These are phyloP conservation scores for Chenopodium suecicum DNA, from an alignment of 148 eudicot species.

Conservation along the genomic window DNA sequence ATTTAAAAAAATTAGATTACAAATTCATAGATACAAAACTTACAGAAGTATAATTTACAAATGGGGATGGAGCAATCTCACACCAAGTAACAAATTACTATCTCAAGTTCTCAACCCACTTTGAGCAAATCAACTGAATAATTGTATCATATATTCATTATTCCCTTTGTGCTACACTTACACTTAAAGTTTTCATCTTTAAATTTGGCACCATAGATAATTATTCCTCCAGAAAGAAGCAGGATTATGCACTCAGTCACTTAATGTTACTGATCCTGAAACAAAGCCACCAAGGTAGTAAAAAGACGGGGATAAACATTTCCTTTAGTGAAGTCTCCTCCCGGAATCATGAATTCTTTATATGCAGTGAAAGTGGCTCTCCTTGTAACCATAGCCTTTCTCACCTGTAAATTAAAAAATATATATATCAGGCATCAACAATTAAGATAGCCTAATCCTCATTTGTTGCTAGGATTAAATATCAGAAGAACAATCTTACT, in stretches of 20 bases:
- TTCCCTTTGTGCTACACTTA: slow-evolving; percentile 23
- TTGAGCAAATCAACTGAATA: not conserved
- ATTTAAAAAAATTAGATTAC: no score
- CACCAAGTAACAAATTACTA: not conserved
- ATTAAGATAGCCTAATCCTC: slow-evolving; percentile 10
- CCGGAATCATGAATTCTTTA: slow-evolving; percentile 57
- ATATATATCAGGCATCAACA: not conserved
- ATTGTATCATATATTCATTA: not conserved
- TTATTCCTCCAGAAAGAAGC: slow-evolving; percentile 40
- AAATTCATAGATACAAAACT: not conserved
- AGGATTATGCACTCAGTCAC: not conserved
- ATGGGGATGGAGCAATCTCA: not conserved
- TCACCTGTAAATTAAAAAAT: slow-evolving; percentile 28
- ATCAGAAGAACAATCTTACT: not conserved
- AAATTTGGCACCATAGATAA: slow-evolving; percentile 48
- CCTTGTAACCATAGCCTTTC: slow-evolving; percentile 58
- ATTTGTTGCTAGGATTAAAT: not conserved
- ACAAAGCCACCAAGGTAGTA: not conserved
- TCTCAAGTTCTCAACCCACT: no score
- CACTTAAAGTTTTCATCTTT: slow-evolving; percentile 53
- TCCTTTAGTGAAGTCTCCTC: slow-evolving; percentile 63
- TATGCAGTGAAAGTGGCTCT: slow-evolving; percentile 52
- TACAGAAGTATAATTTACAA: not conserved
- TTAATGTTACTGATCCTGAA: not conserved
- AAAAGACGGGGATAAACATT: slow-evolving; percentile 25